Evolutionary conservation across 495 filamentous ascomycete genomes (phyloP).

Genomic region (Hyaloscypha hepaticicola): DNA sequence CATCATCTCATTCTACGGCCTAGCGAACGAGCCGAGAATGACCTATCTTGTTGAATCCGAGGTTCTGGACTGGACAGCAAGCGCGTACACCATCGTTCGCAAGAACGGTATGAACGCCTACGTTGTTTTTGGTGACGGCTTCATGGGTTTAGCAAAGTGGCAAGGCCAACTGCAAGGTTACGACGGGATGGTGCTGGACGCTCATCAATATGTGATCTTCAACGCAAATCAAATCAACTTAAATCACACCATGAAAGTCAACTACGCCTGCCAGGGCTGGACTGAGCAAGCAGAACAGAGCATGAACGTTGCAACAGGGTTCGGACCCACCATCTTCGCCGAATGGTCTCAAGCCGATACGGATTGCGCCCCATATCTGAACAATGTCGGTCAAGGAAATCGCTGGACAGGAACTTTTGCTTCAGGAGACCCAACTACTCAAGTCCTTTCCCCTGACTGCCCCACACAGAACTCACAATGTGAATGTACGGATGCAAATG

Average conservation of each 20-base stretch:
- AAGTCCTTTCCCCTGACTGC: constrained; percentile 64
- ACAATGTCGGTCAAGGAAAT: constrained; percentile 83
- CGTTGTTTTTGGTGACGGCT: constrained; percentile 80
- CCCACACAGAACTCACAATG: constrained; percentile 63
- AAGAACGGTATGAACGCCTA: constrained; percentile 66
- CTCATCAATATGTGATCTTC: constrained; percentile 92
- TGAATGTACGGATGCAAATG: constrained; percentile 74
- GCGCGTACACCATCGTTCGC: constrained; percentile 63
- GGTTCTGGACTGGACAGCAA: constrained; percentile 69
- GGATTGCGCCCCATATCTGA: constrained; percentile 85
- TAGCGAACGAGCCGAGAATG: constrained; percentile 88
- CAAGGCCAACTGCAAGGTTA: constrained; percentile 60
- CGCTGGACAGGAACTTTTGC: constrained; percentile 83
- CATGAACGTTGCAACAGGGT: constrained; percentile 73
- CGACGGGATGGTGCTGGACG: constrained; percentile 73
- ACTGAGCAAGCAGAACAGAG: constrained; percentile 68
- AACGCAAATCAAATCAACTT: constrained; percentile 70
- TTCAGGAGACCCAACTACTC: constrained; percentile 53
- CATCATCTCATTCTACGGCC: constrained; percentile 78
- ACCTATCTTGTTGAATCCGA: constrained; percentile 53
- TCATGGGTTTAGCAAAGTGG: constrained; percentile 79
- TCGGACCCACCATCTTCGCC: constrained; percentile 94
- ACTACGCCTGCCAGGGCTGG: constrained; percentile 87
- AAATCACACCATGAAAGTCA: constrained; percentile 72
- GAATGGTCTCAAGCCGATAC: constrained; percentile 99